These are phyloP conservation scores for Elongisporangium undulatum DNA, from an alignment of 352 stramenopile genomes.

Conservation along the genomic window DNA sequence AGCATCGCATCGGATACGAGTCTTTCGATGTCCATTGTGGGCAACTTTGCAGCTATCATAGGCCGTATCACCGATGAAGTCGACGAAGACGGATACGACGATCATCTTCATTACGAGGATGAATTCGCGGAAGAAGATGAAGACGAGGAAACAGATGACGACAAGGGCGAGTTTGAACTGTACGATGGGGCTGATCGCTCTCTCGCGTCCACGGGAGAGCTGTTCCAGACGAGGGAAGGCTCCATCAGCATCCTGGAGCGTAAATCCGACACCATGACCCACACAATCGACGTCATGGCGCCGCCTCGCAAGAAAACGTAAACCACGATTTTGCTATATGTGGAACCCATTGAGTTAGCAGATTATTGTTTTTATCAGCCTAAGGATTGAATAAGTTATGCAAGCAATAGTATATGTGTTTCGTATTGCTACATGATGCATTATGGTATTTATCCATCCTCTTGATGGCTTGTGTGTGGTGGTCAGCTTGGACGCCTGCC, in stretches of 20 bases:
- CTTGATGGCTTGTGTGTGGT: neutral
- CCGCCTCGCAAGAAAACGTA: neutral
- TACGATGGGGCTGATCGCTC: conserved; percentile 2
- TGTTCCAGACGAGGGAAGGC: conserved; percentile 1
- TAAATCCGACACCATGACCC: conserved; percentile 7
- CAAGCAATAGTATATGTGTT: neutral
- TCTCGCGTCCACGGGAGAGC: conserved; percentile 10
- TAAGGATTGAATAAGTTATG: neutral
- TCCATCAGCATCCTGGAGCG: conserved; percentile 22
- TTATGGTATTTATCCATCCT: neutral
- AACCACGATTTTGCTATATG: neutral
- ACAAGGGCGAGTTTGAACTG: conserved; percentile 12
- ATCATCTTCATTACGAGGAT: conserved; percentile 12
- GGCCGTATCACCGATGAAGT: conserved; percentile 49
- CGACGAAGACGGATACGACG: conserved; percentile 40
- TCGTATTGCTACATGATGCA: neutral
- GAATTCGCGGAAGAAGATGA: conserved; percentile 10
- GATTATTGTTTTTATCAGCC: neutral
- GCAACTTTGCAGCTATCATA: conserved; percentile 67
- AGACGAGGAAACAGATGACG: conserved; percentile 15
- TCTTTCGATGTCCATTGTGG: conserved; percentile 65
- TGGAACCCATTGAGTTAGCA: neutral
- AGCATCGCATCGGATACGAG: conserved; percentile 58
- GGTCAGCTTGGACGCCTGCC: neutral
- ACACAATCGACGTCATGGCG: conserved; percentile 16